Evolutionary conservation across 192 early-diverging fungal genomes (phyloP), one percentile per base, ranked within the genome.

Genomic region (Coemansia sp.): DNA sequence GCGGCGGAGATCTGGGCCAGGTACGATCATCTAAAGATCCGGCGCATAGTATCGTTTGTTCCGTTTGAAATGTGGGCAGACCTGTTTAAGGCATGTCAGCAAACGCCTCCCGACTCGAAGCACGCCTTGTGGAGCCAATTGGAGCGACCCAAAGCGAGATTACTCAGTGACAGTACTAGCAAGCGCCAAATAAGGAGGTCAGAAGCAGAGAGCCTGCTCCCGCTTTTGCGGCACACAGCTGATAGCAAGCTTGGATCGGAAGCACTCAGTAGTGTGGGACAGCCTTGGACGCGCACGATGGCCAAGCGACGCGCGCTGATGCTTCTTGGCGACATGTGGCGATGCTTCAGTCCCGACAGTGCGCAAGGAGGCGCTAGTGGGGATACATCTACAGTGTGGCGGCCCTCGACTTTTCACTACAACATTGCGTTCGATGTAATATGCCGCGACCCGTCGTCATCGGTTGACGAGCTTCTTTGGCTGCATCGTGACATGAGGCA

Each of bases 271-370:
- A 42, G 14, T 14, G 40, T 16, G 20, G 45, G 46, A 0, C 46
- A 26, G 9, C 2, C 31, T 10, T 70, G 71, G 77, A 68, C 77
- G 26, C 68, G 60, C 16, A 39, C 62, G 13, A 67, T 68, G 50
- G 60, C 72, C 16, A 74, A 73, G 64, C 67, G 71, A 33, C 77
- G 77, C n/a, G 77, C 71, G 23, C 42, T 74, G 53, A 66, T 79
- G 71, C 34, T 79, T 16, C 62, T 79, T 31, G 62, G 77, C 62
- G 77, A 79, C 38, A 79, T 79, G 77, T 73, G 68, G 64, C 64
- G 77, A 5, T 63, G 63, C 40, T 50, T 60, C 67, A n/a, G 69
- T 59, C 2, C 40, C 45, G 45, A 63, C 23, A 7, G 23, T 33
- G 50, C 56, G 28, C 24, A 56, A 13, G 39, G 23, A 0, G 31